Conservation (phyloP, 768 basidiomycete species). For the Suillus plorans region DNA sequence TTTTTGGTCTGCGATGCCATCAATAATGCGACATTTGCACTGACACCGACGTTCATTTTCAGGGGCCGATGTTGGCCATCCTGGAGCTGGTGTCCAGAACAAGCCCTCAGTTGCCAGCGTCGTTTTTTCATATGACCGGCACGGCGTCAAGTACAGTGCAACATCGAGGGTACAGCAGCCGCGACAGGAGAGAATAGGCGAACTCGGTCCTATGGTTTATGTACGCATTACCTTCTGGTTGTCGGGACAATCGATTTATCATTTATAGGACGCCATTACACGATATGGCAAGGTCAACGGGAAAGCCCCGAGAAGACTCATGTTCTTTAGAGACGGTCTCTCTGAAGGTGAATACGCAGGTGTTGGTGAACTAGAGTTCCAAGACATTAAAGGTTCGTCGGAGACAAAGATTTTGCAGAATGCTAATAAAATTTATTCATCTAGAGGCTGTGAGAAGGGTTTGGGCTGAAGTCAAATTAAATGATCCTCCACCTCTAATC, state of each 20-base stretch:
- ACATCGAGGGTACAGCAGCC: slow-evolving; percentile 45
- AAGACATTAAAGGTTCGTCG: slow-evolving; percentile 41
- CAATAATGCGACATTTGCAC: neutral
- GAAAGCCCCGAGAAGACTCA: slow-evolving; percentile 28
- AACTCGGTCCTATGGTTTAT: slow-evolving; percentile 40
- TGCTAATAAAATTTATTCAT: neutral
- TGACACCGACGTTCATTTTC: slow-evolving; percentile 1
- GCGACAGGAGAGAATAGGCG: slow-evolving; percentile 45
- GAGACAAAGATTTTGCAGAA: neutral
- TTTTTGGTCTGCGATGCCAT: slow-evolving; percentile 24
- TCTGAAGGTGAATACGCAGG: slow-evolving; percentile 51
- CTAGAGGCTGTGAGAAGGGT: slow-evolving; percentile 29
- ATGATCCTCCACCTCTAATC: slow-evolving; percentile 35
- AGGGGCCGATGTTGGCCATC: slow-evolving; percentile 66
- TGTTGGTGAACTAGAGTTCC: slow-evolving; percentile 45
- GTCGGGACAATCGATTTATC: neutral
- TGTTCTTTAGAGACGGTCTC: slow-evolving; percentile 53
- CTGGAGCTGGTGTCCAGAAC: slow-evolving; percentile 49
- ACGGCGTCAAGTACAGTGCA: slow-evolving; percentile 46
- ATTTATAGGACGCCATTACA: slow-evolving; percentile 9
- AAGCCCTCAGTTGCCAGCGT: slow-evolving; percentile 61
- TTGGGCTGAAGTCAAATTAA: slow-evolving; percentile 19
- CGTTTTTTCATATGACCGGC: slow-evolving; percentile 53
- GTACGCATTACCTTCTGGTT: slow-evolving; percentile 20
- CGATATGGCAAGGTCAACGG: slow-evolving; percentile 11